A percentile compares a stretch with the other conserved stretches of the same genome.
Evolutionary conservation across 2,329 filamentous ascomycete species (phyloP).

Genomic region (Sporothrix brasiliensis): DNA sequence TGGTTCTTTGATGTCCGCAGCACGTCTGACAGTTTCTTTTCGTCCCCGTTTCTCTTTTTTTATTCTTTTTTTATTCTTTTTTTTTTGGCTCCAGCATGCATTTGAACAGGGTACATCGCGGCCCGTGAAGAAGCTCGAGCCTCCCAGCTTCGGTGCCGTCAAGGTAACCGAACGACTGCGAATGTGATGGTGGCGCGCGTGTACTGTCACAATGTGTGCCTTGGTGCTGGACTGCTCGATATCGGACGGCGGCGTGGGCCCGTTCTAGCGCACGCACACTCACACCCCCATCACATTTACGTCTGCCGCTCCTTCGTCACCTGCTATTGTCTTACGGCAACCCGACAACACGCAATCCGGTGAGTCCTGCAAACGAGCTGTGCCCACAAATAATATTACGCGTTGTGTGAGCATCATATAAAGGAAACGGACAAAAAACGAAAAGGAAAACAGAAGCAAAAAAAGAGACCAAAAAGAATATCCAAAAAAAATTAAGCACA

Average conservation of each 20-base stretch:
- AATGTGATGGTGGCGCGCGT: not conserved
- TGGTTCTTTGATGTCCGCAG: too few species aligned
- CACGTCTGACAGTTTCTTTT: not conserved
- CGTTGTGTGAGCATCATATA: too few species aligned
- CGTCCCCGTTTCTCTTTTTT: not conserved
- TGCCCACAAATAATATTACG: too few species aligned
- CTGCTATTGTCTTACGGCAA: not conserved
- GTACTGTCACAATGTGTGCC: not conserved
- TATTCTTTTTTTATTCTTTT: not conserved
- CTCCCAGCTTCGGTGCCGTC: not conserved
- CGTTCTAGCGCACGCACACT: not conserved
- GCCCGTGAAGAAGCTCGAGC: not conserved
- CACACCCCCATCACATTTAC: not conserved
- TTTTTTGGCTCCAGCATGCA: too few species aligned
- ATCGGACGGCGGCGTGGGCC: not conserved
- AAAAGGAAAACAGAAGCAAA: too few species aligned
- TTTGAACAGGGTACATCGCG: too few species aligned
- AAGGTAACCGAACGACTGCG: not conserved
- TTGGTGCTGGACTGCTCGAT: not conserved
- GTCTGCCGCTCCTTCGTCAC: not conserved
- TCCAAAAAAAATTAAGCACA: not conserved
- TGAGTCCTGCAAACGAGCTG: not conserved
- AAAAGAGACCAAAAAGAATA: not conserved
- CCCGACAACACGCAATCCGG: not conserved
- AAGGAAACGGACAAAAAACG: too few species aligned